Evolutionary conservation across 495 filamentous ascomycete species (phyloP).

Genomic region (Choiromyces venosus): DNA sequence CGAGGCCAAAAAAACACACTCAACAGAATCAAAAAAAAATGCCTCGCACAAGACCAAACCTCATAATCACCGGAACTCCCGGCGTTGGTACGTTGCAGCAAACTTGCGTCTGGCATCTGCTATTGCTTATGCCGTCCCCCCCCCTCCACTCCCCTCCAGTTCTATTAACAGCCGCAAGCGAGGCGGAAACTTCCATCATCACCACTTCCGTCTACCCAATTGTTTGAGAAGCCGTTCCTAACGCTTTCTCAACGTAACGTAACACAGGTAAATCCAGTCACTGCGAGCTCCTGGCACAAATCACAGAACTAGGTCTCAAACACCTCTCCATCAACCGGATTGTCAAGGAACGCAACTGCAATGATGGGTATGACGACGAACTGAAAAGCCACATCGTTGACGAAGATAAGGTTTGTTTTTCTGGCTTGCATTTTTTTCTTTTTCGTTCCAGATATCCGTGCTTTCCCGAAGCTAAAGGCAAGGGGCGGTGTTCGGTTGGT

Average conservation of each 20-base stretch:
- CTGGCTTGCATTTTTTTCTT: constrained; percentile 18
- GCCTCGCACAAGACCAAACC: constrained; percentile 67
- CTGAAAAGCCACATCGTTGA: constrained; percentile 87
- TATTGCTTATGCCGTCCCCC: not conserved
- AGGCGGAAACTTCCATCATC: not conserved
- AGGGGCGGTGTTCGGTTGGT: constrained; percentile 2
- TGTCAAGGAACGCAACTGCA: constrained; percentile 75
- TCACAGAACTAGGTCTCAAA: constrained; percentile 56
- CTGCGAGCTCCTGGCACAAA: constrained; percentile 68
- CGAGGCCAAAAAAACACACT: not conserved
- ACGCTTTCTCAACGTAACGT: not conserved
- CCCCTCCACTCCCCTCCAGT: not conserved
- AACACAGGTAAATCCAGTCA: constrained; percentile 76
- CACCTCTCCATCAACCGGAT: constrained; percentile 86
- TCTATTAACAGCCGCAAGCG: not conserved
- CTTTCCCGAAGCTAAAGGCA: constrained; percentile 5
- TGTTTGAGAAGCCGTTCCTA: not conserved
- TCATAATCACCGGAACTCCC: constrained; percentile 91
- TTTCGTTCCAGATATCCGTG: constrained; percentile 1
- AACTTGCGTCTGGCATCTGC: not conserved
- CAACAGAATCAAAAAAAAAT: constrained; percentile 25
- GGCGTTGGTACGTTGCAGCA: constrained; percentile 53
- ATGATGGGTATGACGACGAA: constrained; percentile 79
- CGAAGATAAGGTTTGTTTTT: constrained; percentile 72
- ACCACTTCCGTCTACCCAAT: not conserved